Conservation (phyloP, 202 grass and related monocot genomes). For the Elaeis oleifera region DNA sequence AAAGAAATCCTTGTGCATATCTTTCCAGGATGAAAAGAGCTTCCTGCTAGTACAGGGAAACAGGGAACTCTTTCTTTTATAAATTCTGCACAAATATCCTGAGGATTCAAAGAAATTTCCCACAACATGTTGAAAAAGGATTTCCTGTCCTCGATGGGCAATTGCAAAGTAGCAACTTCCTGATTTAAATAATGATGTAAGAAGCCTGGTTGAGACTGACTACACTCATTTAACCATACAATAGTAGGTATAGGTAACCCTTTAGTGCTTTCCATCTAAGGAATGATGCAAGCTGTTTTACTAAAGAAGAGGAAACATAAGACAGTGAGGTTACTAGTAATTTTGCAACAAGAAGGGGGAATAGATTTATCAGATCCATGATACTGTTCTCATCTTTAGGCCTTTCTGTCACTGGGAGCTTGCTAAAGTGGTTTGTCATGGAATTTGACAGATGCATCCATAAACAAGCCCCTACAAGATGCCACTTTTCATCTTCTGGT, state of each 20-base stretch:
- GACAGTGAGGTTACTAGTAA: slow-evolving; percentile 40
- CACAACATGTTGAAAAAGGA: slow-evolving; percentile 49
- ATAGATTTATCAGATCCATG: slow-evolving; percentile 22
- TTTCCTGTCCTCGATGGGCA: slow-evolving; percentile 37
- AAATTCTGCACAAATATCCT: slow-evolving; percentile 64
- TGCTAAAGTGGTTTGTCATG: slow-evolving; percentile 39
- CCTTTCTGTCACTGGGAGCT: slow-evolving; percentile 38
- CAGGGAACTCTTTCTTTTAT: slow-evolving; percentile 51
- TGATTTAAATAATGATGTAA: slow-evolving; percentile 28
- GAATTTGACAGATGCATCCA: slow-evolving; percentile 59
- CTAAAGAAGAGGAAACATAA: slow-evolving; percentile 59
- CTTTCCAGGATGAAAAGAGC: slow-evolving; percentile 55
- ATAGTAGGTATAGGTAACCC: slow-evolving; percentile 27
- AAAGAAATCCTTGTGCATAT: slow-evolving; percentile 27
- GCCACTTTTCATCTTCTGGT: slow-evolving; percentile 74
- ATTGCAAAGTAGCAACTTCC: slow-evolving; percentile 29
- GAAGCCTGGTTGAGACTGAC: slow-evolving; percentile 27
- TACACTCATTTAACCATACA: slow-evolving; percentile 51
- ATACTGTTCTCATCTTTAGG: slow-evolving; percentile 27
- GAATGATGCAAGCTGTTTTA: slow-evolving; percentile 64
- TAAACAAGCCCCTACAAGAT: slow-evolving; percentile 49
- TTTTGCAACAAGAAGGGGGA: slow-evolving; percentile 35
- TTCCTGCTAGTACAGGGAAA: slow-evolving; percentile 33
- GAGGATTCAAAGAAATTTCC: slow-evolving; percentile 50
- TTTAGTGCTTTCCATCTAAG: slow-evolving; percentile 44